Base-by-base conservation (phyloP, 768 basidiomycete species). In the Sporobolomyces phaffii region DNA sequence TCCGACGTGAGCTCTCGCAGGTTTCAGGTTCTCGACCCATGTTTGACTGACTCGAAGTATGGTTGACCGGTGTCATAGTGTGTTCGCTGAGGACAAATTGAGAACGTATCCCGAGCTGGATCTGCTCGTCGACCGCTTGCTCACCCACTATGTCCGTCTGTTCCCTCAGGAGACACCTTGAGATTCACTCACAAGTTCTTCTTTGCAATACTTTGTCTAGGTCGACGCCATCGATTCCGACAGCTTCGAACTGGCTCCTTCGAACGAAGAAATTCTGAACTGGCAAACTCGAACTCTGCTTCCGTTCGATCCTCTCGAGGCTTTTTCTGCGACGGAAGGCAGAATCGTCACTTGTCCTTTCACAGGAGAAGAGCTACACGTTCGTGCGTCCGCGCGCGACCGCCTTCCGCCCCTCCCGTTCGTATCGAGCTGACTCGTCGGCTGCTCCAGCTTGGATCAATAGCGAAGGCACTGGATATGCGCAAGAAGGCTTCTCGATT, bases 381-480 rank as follows among this genome's bases (percentile, higher is more conserved):
- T 54, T 22, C 36, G 52, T 54, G 52, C 22, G 52, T 40, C 20
- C n/a, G n/a, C n/a, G n/a, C n/a, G n/a, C n/a, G n/a, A n/a, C n/a
- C n/a, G n/a, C n/a, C n/a, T n/a, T n/a, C n/a, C n/a, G n/a, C n/a
- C n/a, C n/a, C n/a, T n/a, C n/a, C n/a, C n/a, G n/a, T 11, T 22
- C 8, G 18, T 14, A 7, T 28, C n/a, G 49, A 50, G 49, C 52
- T 36, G n/a, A n/a, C n/a, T n/a, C n/a, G n/a, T n/a, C n/a, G n/a
- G n/a, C n/a, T n/a, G n/a, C n/a, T n/a, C n/a, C 64, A 45, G 60
- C 66, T 9, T 76, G 73, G 72, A 24, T 73, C 36, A 68, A 58
- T 10, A 3, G 28, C 4, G 62, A 53, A 1, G 63, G 61, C 1
- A 58, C 41, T 0, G 74, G 75, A 24, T 74, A 68, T 50, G 73